Evolutionary conservation across 2,329 filamentous ascomycete species (phyloP).

Genomic region (Aspergillus felis): DNA sequence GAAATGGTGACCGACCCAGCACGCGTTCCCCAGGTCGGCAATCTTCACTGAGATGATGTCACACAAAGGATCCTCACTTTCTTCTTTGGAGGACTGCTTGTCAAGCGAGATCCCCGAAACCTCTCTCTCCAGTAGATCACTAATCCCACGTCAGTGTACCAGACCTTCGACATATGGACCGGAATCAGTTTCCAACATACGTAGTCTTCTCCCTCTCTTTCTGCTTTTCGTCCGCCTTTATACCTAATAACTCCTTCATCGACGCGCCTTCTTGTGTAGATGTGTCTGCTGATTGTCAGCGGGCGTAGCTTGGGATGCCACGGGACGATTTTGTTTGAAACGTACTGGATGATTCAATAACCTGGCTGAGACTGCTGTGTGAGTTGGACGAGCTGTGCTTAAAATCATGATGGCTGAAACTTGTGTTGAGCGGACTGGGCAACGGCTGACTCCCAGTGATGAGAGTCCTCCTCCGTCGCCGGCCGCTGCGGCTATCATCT

Average conservation of each 20-base stretch:
- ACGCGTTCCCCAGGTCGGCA: conserved; percentile 94
- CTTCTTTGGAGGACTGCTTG: conserved; percentile 52
- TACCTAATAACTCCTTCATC: conserved; percentile 52
- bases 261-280: conserved; percentile 47
- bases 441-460: conserved; percentile 97
- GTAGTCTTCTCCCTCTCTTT: conserved; percentile 89
- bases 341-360: conserved; percentile 69
- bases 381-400: conserved; percentile 59
- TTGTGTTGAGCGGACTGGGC: conserved; percentile 89
- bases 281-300: conserved; percentile 40
- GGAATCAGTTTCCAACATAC: conserved; percentile 52
- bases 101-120: conserved; percentile 93
- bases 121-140: conserved; percentile 85
- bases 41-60: conserved; percentile 98
- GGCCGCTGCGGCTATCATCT: conserved; percentile 87
- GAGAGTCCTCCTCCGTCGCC: conserved; percentile 82
- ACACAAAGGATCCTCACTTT: conserved; percentile 36
- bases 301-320: conserved; percentile 13
- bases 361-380: conserved; percentile 75
- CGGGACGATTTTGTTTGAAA: conserved; percentile 34
- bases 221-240: conserved; percentile 62
- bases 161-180: neutral
- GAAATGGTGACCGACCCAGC: conserved; percentile 98
- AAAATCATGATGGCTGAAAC: conserved; percentile 60
- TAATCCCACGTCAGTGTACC: conserved; percentile 34